Base-by-base conservation (phyloP, 2,329 filamentous ascomycete species). In the Cladosporium colombiae region DNA sequence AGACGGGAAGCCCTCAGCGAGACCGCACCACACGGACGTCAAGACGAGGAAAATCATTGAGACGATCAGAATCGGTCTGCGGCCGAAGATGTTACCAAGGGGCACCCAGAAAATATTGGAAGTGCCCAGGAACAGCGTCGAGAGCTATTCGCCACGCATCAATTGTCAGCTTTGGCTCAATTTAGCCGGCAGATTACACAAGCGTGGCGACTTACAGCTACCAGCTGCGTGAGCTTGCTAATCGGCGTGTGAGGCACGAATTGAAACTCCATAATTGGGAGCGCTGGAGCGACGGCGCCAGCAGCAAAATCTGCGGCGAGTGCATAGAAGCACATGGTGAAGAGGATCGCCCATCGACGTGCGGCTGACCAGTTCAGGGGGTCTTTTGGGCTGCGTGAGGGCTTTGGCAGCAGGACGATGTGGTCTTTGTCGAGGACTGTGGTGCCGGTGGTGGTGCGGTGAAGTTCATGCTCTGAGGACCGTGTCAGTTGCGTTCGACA, bases 91-190 rank as follows among this genome's bases (percentile, higher is more conserved):
- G 50, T 80, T 80, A 2, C 78, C 73, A 14, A 81, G 59, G 2
- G 79, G 79, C 4, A 80, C 77, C 79, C 78, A 80, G 68, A 74
- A 75, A 63, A 81, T 66, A 63, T 81, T 81, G 0, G 76, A 75
- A 6, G 70, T 72, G 2, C 79, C 79, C 8, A 78, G 64, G 68
- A 80, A 74, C 7, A 81, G 71, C 25, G 61, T 63, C 69, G 62
- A 64, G 31, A 44, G 31, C 27, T 59, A 7, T 33, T 18, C 8
- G 7, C 21, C 13, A 49, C 16, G 7, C 18, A 35, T 16, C 16
- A 2, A n/a, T 5, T 33, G 52, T 55, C 35, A 57, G 56, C 56
- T 21, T 27, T 27, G 16, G 21, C 7, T 13, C 56, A 25, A 27
- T 37, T 10, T 10, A 25, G 11, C 16, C 8, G 31, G 18, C 11